phyloP scores from a whole-genome alignment of 345 rosid species.

The Jatropha curcas region DNA sequence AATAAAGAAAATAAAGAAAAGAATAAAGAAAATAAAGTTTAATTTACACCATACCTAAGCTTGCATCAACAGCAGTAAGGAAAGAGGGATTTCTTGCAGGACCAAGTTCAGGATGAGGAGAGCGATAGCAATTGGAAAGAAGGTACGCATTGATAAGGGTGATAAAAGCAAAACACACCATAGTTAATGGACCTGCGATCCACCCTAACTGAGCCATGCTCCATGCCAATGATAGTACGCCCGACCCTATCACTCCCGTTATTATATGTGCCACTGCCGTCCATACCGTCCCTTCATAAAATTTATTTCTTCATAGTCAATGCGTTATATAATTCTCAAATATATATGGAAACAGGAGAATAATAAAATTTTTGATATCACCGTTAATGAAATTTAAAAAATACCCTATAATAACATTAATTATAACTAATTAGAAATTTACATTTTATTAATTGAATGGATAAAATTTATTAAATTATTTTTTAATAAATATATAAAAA shows the following conservation, averaged over 20 bases:
- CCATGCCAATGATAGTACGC: slow-evolving; percentile 37
- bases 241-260: slow-evolving; percentile 50
- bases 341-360: too few relatives aligned
- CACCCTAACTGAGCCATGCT: slow-evolving; percentile 28
- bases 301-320: too few relatives aligned
- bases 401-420: too few relatives aligned
- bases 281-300: slow-evolving; percentile 38
- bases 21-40: background rate
- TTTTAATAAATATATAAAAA: too few relatives aligned
- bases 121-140: slow-evolving; percentile 20
- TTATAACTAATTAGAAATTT: too few relatives aligned
- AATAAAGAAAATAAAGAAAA: too few relatives aligned
- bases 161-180: slow-evolving; percentile 14
- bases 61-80: slow-evolving; percentile 30
- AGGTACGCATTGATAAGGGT: slow-evolving; percentile 16
- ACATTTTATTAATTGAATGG: too few relatives aligned
- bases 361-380: too few relatives aligned
- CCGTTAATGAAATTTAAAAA: too few relatives aligned
- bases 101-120: slow-evolving; percentile 16
- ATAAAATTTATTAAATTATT: too few relatives aligned
- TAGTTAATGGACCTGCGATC: slow-evolving; percentile 23
- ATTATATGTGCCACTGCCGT: slow-evolving; percentile 51
- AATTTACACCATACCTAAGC: slow-evolving; percentile 25
- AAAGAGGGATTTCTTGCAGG: slow-evolving; percentile 30
- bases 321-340: too few relatives aligned